Evolutionary conservation across 176 grass and related monocot species (phyloP).

Genomic region (Oryza glumipatula): DNA sequence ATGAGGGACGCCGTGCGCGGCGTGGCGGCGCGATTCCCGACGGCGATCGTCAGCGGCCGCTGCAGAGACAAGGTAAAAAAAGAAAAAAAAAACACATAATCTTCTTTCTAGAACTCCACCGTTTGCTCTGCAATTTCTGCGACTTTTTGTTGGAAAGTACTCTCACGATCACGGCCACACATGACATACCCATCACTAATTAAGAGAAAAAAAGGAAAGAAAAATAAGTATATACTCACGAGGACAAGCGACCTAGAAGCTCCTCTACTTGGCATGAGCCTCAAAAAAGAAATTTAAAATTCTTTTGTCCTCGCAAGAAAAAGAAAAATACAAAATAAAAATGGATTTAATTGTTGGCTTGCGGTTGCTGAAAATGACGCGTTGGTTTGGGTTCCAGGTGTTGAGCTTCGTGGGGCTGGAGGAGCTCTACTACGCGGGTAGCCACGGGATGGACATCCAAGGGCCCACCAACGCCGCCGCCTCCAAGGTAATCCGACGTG

Average conservation of each 20-base stretch:
- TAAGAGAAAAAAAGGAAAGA: background rate
- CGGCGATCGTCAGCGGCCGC: slow-evolving; percentile 80
- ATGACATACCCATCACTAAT: background rate
- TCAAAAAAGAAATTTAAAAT: too few species aligned
- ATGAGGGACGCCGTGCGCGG: slow-evolving; percentile 73
- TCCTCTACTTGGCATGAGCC: slow-evolving; percentile 25
- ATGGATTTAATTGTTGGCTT: background rate
- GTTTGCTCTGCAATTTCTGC: background rate
- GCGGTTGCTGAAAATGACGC: background rate
- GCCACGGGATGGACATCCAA: slow-evolving; percentile 93
- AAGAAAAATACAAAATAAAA: background rate
- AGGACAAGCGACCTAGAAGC: slow-evolving; percentile 31
- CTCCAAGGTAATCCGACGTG: slow-evolving; percentile 29
- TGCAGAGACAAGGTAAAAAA: slow-evolving; percentile 64
- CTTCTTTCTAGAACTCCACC: background rate
- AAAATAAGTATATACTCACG: background rate
- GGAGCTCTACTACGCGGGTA: slow-evolving; percentile 86
- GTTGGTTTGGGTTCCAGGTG: slow-evolving; percentile 40
- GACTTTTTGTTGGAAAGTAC: background rate
- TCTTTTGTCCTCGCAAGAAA: background rate
- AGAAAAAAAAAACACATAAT: background rate
- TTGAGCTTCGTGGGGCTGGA: slow-evolving; percentile 62
- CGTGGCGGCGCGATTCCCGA: slow-evolving; percentile 65
- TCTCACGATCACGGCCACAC: slow-evolving; percentile 10
- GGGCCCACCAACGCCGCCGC: slow-evolving; percentile 45